phyloP scores from a whole-genome alignment of 768 basidiomycete genomes.

The Boletales sp. region DNA sequence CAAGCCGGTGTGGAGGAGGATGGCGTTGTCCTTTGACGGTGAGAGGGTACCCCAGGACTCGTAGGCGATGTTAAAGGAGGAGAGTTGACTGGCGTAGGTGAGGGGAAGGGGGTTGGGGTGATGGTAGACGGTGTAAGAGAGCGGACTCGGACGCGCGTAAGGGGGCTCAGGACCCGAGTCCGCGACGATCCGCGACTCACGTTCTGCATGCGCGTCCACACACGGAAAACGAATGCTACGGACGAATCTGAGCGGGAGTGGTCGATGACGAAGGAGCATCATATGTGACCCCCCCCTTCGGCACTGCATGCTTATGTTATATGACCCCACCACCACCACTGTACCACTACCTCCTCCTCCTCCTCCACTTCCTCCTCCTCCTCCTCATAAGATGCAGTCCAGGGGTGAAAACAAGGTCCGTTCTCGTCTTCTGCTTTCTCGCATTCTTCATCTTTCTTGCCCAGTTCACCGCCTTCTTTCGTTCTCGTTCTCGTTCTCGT shows the following conservation, averaged over 20 bases:
- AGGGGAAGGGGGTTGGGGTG: slow-evolving; percentile 62
- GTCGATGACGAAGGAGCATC: neutral
- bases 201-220: slow-evolving; percentile 75
- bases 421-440: slow-evolving; percentile 6
- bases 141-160: slow-evolving; percentile 75
- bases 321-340: no score
- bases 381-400: neutral
- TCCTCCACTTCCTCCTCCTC: neutral
- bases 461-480: slow-evolving; percentile 60
- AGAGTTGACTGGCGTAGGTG: slow-evolving; percentile 56
- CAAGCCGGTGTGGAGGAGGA: slow-evolving; percentile 93
- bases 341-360: slow-evolving; percentile 3
- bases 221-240: slow-evolving; percentile 56
- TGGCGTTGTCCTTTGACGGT: slow-evolving; percentile 74
- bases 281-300: no score
- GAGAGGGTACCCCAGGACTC: slow-evolving; percentile 97
- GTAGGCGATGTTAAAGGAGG: slow-evolving; percentile 85
- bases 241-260: neutral
- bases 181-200: slow-evolving; percentile 52
- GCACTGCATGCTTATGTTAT: no score
- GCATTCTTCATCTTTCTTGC: neutral
- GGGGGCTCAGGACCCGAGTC: slow-evolving; percentile 76
- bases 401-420: slow-evolving; percentile 41
- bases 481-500: slow-evolving; percentile 39
- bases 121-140: slow-evolving; percentile 67